phyloP scores from a whole-genome alignment of 1,139 yeast species.

The Kodamaea ohmeri region DNA sequence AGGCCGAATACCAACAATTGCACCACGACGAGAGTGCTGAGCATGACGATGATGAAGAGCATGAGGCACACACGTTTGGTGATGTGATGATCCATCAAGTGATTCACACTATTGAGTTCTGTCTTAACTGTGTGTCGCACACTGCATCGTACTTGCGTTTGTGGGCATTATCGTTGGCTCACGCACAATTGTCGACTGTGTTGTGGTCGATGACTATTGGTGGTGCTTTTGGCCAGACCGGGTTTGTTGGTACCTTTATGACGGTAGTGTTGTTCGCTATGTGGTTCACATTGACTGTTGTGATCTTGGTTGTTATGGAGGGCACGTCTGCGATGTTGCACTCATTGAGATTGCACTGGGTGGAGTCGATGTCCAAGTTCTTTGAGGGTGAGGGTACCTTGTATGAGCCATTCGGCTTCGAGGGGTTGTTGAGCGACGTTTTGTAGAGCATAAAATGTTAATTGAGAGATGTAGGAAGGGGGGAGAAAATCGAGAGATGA shows the following conservation, averaged over 20 bases:
- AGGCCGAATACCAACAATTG: conserved; percentile 30
- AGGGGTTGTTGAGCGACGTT: conserved; percentile 31
- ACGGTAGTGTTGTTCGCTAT: conserved; percentile 65
- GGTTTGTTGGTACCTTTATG: conserved; percentile 47
- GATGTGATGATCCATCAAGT: conserved; percentile 79
- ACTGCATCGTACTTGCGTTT: conserved; percentile 76
- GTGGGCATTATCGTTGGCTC: conserved; percentile 79
- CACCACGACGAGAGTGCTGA: conserved; percentile 20
- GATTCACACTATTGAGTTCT: conserved; percentile 76
- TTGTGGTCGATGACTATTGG: conserved; percentile 78
- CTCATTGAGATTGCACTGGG: conserved; percentile 83
- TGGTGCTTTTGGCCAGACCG: conserved; percentile 51
- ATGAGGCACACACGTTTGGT: conserved; percentile 61
- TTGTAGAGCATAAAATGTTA: conserved; percentile 16
- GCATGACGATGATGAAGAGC: conserved; percentile 48
- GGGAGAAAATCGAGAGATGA: too few species aligned
- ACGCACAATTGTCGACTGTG: conserved; percentile 72
- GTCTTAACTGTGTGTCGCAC: conserved; percentile 75
- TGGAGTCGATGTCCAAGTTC: conserved; percentile 81
- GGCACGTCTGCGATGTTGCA: conserved; percentile 89
- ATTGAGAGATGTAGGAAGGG: background rate
- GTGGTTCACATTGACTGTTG: conserved; percentile 76
- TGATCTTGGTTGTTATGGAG: conserved; percentile 76
- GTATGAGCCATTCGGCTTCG: conserved; percentile 67
- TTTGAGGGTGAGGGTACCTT: conserved; percentile 80